These are phyloP conservation scores for Verticillium klebahnii DNA, from an alignment of 2,329 filamentous ascomycete genomes.

Conservation along the genomic window DNA sequence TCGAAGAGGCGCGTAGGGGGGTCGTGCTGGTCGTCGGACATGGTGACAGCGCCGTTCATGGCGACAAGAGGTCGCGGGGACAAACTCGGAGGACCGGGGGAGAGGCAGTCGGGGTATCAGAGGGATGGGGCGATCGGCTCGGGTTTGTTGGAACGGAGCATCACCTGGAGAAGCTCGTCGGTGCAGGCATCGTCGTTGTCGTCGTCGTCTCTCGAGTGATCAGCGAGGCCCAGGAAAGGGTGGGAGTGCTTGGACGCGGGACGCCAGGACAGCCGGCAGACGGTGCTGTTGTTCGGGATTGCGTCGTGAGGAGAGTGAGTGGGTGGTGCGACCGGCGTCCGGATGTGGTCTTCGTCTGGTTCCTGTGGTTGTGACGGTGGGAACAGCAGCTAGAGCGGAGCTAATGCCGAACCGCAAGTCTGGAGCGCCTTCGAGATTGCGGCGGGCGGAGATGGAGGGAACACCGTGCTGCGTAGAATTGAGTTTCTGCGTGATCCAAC, in stretches of 20 bases:
- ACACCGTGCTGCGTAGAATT: not conserved
- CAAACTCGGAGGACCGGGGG: constrained; percentile 8
- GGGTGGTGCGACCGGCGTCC: not conserved
- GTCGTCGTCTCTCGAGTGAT: not conserved
- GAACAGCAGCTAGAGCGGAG: not conserved
- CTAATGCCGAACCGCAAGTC: not conserved
- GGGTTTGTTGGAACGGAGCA: not conserved
- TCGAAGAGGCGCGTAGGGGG: constrained; percentile 68
- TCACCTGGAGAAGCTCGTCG: constrained; percentile 8
- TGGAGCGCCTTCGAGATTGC: not conserved
- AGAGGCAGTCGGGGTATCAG: constrained; percentile 15
- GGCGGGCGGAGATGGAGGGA: not conserved
- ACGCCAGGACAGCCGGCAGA: not conserved
- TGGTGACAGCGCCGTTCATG: constrained; percentile 48
- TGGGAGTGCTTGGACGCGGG: not conserved
- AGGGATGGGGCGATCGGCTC: constrained; percentile 13
- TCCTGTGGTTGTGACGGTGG: not conserved
- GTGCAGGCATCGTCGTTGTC: constrained; percentile 5
- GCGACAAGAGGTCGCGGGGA: constrained; percentile 19
- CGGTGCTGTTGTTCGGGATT: not conserved
- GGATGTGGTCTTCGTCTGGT: not conserved
- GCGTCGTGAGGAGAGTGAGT: not conserved
- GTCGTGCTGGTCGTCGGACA: constrained; percentile 52
- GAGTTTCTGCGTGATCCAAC: not conserved
- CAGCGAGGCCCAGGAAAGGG: not conserved